Percentiles rank a stretch among this genome's conserved stretches.
Conservation (phyloP, 208 protist species). For the Trypanosoma brucei region DNA sequence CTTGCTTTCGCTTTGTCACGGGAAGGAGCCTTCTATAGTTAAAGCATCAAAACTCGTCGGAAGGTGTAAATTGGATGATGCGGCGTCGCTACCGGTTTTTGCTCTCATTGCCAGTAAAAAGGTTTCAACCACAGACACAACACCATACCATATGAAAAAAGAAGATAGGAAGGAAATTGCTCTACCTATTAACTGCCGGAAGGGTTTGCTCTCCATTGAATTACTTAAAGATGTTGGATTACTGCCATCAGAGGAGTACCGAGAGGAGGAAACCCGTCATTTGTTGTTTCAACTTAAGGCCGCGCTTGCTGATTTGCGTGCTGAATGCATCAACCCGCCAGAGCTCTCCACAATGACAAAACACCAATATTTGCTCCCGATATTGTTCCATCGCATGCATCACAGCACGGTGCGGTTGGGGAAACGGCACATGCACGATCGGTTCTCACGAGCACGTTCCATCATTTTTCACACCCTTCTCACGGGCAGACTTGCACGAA, state of each 20-base stretch:
- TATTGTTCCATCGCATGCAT: not conserved
- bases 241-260: not conserved
- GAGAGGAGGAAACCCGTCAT: not conserved
- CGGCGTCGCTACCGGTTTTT: not conserved
- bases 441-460: not conserved
- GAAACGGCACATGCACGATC: not conserved
- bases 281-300: not conserved
- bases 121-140: not conserved
- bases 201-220: not conserved
- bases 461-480: conserved; percentile 1
- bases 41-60: not conserved
- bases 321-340: too few relatives aligned
- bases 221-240: not conserved
- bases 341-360: too few relatives aligned
- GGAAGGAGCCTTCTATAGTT: not conserved
- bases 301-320: too few relatives aligned
- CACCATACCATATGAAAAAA: not conserved
- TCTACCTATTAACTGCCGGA: not conserved
- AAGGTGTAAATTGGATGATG: not conserved
- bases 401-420: not conserved
- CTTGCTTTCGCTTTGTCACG: too few relatives aligned
- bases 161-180: not conserved
- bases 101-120: not conserved
- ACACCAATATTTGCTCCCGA: not conserved
- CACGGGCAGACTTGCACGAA: not conserved